Evolutionary conservation across 2,329 filamentous ascomycete species (phyloP).

Genomic region (Pseudogymnoascus sp.): DNA sequence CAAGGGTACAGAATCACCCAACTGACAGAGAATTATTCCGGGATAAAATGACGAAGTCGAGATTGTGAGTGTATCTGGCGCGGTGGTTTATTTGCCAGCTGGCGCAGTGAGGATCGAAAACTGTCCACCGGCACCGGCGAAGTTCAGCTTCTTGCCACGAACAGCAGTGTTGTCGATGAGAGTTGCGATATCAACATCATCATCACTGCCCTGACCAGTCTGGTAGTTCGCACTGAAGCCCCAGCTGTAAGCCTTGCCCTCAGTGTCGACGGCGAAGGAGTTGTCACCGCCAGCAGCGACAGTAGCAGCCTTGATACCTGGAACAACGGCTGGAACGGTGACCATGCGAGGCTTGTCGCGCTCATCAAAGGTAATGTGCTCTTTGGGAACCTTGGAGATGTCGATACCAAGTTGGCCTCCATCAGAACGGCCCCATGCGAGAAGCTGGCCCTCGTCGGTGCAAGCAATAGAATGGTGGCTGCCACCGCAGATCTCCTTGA

Average conservation of each 20-base stretch:
- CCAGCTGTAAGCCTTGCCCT: conserved; percentile 69
- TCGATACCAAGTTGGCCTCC: conserved; percentile 50
- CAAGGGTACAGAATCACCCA: not conserved
- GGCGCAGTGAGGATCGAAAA: conserved; percentile 58
- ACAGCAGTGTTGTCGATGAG: conserved; percentile 79
- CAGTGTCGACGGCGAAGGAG: conserved; percentile 59
- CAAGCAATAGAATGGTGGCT: conserved; percentile 67
- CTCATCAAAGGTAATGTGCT: conserved; percentile 57
- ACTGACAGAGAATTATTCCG: not conserved
- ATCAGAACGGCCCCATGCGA: conserved; percentile 54
- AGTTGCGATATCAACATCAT: conserved; percentile 71
- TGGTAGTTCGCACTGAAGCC: conserved; percentile 76
- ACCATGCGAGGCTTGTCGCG: conserved; percentile 62
- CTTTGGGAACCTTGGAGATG: conserved; percentile 45
- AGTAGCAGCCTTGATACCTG: conserved; percentile 47
- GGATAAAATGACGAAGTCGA: not conserved
- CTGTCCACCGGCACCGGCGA: conserved; percentile 82
- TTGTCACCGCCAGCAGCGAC: conserved; percentile 65
- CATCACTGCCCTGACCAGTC: conserved; percentile 68
- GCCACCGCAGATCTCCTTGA: conserved; percentile 63
- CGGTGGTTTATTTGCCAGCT: conserved; percentile 9
- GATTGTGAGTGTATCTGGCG: not conserved
- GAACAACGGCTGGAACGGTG: conserved; percentile 54
- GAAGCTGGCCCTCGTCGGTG: conserved; percentile 47
- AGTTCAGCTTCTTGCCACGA: conserved; percentile 63